Evolutionary conservation across 139 green algal genomes (phyloP).

Genomic region (Tetratostichococcus sp.): DNA sequence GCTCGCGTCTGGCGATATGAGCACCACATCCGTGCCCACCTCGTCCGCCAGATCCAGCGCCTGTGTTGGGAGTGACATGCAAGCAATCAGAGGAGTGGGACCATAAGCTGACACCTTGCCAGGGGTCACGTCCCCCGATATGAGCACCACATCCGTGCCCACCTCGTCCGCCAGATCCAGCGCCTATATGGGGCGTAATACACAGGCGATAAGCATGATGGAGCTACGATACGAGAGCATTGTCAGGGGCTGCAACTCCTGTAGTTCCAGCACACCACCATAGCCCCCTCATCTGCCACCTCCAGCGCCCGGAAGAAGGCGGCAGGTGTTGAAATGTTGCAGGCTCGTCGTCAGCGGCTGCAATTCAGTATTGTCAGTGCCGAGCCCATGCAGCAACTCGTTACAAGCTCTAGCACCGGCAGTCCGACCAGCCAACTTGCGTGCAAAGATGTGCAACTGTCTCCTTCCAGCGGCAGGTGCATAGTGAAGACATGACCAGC

Average conservation of each 20-base stretch:
- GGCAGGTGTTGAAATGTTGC: not conserved
- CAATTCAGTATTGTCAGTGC: too few relatives aligned
- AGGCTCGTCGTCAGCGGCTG: too few relatives aligned
- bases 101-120: constrained; percentile 23
- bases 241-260: constrained; percentile 39
- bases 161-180: constrained; percentile 23
- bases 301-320: not conserved
- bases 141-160: constrained; percentile 58
- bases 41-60: constrained; percentile 23
- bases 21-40: constrained; percentile 55
- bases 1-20: constrained; percentile 39
- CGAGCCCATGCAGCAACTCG: too few relatives aligned
- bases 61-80: not conserved
- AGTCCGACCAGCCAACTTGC: too few relatives aligned
- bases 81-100: too few relatives aligned
- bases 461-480: too few relatives aligned
- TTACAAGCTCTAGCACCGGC: too few relatives aligned
- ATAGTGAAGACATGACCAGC: too few relatives aligned
- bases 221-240: constrained; percentile 1
- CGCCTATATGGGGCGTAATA: not conserved
- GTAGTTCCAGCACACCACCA: constrained; percentile 59
- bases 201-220: too few relatives aligned
- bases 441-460: too few relatives aligned
- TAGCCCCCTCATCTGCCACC: constrained; percentile 27
- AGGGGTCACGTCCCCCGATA: constrained; percentile 39